A percentile compares a stretch with the other conserved stretches of the same genome.
phyloP scores from a whole-genome alignment of 306 rosid genomes.

The Medicago arabica region DNA sequence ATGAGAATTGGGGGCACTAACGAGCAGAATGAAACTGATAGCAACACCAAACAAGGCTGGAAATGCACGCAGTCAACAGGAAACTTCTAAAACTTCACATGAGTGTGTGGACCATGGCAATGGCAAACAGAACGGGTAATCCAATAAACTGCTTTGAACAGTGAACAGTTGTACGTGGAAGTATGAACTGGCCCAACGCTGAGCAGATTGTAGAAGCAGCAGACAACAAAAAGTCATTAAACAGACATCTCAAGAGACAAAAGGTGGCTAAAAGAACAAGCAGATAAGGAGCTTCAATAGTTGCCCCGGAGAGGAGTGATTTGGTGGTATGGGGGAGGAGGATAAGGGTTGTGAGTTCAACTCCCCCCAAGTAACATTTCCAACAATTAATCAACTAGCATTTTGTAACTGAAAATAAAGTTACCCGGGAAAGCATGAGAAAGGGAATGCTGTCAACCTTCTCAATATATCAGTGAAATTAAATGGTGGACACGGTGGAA shows the following conservation, averaged over 20 bases:
- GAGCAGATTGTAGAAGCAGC: background rate
- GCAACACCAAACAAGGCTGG: background rate
- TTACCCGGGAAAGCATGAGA: no score
- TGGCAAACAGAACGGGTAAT: background rate
- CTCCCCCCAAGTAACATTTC: background rate
- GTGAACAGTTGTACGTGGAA: no score
- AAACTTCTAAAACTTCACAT: background rate
- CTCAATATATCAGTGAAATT: no score
- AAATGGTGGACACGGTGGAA: no score
- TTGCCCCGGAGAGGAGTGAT: background rate
- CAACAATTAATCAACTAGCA: background rate
- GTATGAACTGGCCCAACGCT: background rate
- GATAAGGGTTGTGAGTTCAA: background rate
- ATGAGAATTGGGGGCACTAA: background rate
- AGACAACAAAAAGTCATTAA: background rate
- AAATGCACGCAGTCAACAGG: background rate
- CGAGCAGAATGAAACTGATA: background rate
- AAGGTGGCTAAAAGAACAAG: slow-evolving; percentile 18
- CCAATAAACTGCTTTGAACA: background rate
- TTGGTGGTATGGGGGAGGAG: background rate
- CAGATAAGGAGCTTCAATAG: background rate
- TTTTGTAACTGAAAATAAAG: no score
- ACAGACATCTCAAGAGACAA: background rate
- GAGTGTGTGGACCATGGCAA: background rate
- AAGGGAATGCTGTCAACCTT: no score